phyloP scores from a whole-genome alignment of 805 yeast species.

The Yamadazyma sp. region DNA sequence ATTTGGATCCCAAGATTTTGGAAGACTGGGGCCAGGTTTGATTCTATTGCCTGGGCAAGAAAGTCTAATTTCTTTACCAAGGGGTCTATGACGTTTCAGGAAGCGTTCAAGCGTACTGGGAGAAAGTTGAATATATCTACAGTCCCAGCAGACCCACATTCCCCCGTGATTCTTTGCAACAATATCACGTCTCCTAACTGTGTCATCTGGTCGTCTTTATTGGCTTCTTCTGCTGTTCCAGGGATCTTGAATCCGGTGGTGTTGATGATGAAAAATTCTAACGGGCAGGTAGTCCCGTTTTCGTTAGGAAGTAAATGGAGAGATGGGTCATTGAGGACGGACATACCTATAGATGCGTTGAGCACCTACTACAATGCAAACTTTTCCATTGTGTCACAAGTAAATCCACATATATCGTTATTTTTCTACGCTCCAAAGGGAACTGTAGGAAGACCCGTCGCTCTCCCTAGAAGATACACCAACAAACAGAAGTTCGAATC shows the following conservation, averaged over 20 bases:
- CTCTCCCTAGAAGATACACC: conserved; percentile 47
- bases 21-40: conserved; percentile 77
- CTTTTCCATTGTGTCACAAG: conserved; percentile 77
- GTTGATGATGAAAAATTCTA: conserved; percentile 61
- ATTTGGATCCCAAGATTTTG: conserved; percentile 66
- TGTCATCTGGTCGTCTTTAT: conserved; percentile 74
- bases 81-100: conserved; percentile 72
- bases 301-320: conserved; percentile 75
- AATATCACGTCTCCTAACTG: conserved; percentile 77
- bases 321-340: conserved; percentile 78
- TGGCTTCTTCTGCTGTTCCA: conserved; percentile 83
- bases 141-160: conserved; percentile 79
- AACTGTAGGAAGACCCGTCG: conserved; percentile 76
- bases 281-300: conserved; percentile 54
- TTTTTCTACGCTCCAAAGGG: conserved; percentile 80
- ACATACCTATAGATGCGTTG: conserved; percentile 70
- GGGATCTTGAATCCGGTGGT: conserved; percentile 80
- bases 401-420: conserved; percentile 76
- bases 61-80: conserved; percentile 67
- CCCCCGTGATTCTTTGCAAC: conserved; percentile 77
- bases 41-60: conserved; percentile 71
- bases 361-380: conserved; percentile 75
- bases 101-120: conserved; percentile 68
- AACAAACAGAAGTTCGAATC: conserved; percentile 32
- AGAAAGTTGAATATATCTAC: conserved; percentile 70